These are phyloP conservation scores for Scenedesmus sp. DNA, from an alignment of 163 green algal species.

Conservation along the genomic window DNA sequence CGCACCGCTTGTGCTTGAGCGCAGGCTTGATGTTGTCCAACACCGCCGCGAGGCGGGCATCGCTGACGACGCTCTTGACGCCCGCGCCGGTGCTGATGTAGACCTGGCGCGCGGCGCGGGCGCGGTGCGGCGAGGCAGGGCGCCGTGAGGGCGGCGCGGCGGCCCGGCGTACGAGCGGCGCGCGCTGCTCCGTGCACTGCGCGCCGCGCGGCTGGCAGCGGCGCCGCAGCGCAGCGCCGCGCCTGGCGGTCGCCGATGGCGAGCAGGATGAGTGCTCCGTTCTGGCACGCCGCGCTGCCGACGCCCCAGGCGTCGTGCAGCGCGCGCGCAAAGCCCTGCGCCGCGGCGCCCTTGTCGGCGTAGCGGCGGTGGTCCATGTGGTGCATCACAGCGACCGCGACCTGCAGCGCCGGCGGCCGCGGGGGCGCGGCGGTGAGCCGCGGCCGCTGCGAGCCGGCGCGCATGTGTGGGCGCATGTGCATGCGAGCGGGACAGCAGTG, in stretches of 20 bases:
- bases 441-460: neutral
- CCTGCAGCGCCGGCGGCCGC: slow-evolving; percentile 45
- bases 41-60: slow-evolving; percentile 12
- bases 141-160: too few species aligned
- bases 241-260: slow-evolving; percentile 16
- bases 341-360: slow-evolving; percentile 25
- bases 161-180: too few species aligned
- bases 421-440: neutral
- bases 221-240: too few species aligned
- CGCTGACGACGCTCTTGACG: slow-evolving; percentile 16
- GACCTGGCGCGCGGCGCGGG: slow-evolving; percentile 1
- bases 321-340: slow-evolving; percentile 60
- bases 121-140: too few species aligned
- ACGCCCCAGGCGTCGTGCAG: slow-evolving; percentile 58
- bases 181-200: neutral
- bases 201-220: too few species aligned
- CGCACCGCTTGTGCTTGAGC: slow-evolving; percentile 31
- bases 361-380: slow-evolving; percentile 45
- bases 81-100: slow-evolving; percentile 43
- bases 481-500: neutral
- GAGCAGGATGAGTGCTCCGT: slow-evolving; percentile 44
- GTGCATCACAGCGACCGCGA: slow-evolving; percentile 74
- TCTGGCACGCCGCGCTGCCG: slow-evolving; percentile 47
- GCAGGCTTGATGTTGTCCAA: slow-evolving; percentile 31
- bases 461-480: neutral